These are phyloP conservation scores for Chimonanthus praecox DNA, from an alignment of 164 flowering plant species.

Conservation along the genomic window DNA sequence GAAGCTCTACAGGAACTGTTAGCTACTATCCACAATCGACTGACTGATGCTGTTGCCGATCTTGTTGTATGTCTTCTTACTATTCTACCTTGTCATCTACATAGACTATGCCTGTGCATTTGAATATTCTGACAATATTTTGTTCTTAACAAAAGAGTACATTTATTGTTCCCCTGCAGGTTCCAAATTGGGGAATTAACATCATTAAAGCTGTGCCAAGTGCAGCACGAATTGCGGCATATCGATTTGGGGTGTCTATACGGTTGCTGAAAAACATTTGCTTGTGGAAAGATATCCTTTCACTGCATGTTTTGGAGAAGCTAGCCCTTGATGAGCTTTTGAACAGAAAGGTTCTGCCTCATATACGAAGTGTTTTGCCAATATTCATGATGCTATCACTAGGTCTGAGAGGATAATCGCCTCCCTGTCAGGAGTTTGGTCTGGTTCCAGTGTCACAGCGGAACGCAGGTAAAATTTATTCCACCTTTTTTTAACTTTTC, in stretches of 20 bases:
- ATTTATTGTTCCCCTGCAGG: constrained; percentile 31
- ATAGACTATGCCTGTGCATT: background rate
- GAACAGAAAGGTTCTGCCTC: constrained; percentile 75
- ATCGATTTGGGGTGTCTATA: constrained; percentile 77
- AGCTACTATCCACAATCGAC: constrained; percentile 53
- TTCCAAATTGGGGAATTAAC: constrained; percentile 78
- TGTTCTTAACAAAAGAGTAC: background rate
- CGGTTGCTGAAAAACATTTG: constrained; percentile 84
- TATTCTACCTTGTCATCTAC: background rate
- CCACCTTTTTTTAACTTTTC: background rate
- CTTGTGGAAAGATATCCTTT: constrained; percentile 83
- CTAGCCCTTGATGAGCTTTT: constrained; percentile 86
- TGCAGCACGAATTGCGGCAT: constrained; percentile 80
- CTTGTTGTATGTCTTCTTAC: constrained; percentile 43
- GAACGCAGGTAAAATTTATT: constrained; percentile 44
- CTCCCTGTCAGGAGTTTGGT: constrained; percentile 75
- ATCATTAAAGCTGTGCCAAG: constrained; percentile 73
- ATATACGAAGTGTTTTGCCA: constrained; percentile 53
- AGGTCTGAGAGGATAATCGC: constrained; percentile 79
- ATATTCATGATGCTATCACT: constrained; percentile 82
- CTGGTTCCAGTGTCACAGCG: constrained; percentile 54
- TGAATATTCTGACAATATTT: background rate
- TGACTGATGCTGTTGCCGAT: constrained; percentile 62
- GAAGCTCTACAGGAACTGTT: constrained; percentile 64
- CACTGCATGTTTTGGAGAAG: constrained; percentile 62